Evolutionary conservation across 2,329 filamentous ascomycete species (phyloP), one percentile per base, ranked within the genome.

Genomic region (Dryadomyces quercus-mongolicae): DNA sequence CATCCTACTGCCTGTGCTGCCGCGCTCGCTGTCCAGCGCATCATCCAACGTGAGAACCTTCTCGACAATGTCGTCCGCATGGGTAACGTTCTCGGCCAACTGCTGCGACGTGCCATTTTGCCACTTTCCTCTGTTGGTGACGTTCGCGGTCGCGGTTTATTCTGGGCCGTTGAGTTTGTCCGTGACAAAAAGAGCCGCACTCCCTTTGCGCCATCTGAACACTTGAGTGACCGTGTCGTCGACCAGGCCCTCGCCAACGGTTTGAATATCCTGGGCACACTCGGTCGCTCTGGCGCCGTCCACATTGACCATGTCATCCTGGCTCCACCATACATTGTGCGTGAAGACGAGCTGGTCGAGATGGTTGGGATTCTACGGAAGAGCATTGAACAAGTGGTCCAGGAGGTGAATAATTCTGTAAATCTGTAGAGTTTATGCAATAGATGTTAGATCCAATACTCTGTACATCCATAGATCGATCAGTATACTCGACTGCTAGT

Each of bases 221-320:
- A 8, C 25, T 31, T 31, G 4, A 31, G 25, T 31, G 25, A 31
- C 25, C 57, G 58, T 1, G 57, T 53, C 2, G 60, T 55, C 3
- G 60, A 62, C 46, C 58, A 62, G 3, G 66, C 65, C 3, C 52
- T 71, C 53, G 58, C 53, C 1, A 52, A 60, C 2, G 49, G 61
- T 15, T 66, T 70, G 36, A 81, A 79, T 0, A 77, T 72, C 0
- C 81, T 74, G 58, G 74, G 86, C 48, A 72, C 75, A 1, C 65
- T 65, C 2, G 85, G 85, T 6, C 25, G 25, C 25, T 31, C 25
- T 31, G 25, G 25, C 8, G 25, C 25, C 8, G 25, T 31, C 25
- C 25, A 31, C 25, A 31, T 31, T 31, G 86, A 91, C 61, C 84
- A 88, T 65, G 71, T 88, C 38, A 71, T 89, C 18, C 62, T 90